A percentile compares a stretch with the other conserved stretches of the same genome.
These are phyloP conservation scores for Tetrastigma voinierianum DNA, from an alignment of 164 flowering plant species.

Conservation along the genomic window DNA sequence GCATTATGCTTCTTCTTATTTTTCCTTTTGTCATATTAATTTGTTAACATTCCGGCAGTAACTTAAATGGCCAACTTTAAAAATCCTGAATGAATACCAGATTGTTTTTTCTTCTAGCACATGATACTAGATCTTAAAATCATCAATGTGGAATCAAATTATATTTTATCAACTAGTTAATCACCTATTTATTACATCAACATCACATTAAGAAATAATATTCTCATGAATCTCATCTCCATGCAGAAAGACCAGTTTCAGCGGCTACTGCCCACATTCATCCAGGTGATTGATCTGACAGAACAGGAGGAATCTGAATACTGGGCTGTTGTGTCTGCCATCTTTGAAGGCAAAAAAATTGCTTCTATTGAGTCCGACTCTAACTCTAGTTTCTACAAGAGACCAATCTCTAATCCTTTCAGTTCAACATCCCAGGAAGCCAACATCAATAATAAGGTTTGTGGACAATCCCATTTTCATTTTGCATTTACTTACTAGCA, in stretches of 20 bases:
- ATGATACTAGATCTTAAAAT: too few relatives aligned
- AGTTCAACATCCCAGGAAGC: conserved; percentile 42
- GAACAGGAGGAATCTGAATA: conserved; percentile 81
- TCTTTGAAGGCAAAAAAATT: conserved; percentile 72
- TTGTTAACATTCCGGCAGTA: too few relatives aligned
- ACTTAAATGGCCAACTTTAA: too few relatives aligned
- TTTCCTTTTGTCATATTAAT: too few relatives aligned
- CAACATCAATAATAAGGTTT: conserved; percentile 82
- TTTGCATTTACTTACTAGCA: background rate
- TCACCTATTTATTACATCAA: too few relatives aligned
- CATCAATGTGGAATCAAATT: too few relatives aligned
- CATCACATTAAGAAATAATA: too few relatives aligned
- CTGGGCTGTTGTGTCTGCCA: conserved; percentile 70
- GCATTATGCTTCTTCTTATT: too few relatives aligned
- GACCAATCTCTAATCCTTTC: conserved; percentile 23
- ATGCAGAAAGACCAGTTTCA: conserved; percentile 88
- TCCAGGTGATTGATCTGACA: conserved; percentile 83
- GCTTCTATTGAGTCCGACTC: conserved; percentile 25
- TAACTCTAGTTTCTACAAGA: conserved; percentile 24
- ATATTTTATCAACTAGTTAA: too few relatives aligned
- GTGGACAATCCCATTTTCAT: conserved; percentile 9
- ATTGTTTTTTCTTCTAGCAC: too few relatives aligned
- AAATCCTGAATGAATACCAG: too few relatives aligned
- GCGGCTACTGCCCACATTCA: conserved; percentile 82
- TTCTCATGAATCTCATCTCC: background rate